Evolutionary conservation across 768 basidiomycete species (phyloP).

Genomic region (Mrakia frigida): DNA sequence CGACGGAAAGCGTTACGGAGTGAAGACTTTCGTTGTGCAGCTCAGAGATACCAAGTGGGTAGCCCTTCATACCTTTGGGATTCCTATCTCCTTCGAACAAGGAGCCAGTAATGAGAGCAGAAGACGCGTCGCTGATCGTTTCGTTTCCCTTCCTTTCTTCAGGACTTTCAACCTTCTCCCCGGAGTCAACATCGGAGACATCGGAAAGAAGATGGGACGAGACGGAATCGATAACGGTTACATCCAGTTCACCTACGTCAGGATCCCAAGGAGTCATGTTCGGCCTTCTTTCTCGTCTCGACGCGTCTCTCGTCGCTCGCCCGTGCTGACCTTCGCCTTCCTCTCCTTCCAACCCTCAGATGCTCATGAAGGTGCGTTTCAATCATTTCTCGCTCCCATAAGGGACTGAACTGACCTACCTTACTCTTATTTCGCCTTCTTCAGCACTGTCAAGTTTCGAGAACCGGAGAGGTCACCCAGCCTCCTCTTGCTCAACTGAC

Average conservation of each 20-base stretch:
- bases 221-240: conserved; percentile 42
- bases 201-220: conserved; percentile 49
- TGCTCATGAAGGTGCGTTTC: conserved; percentile 46
- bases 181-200: conserved; percentile 48
- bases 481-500: conserved; percentile 48
- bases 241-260: conserved; percentile 48
- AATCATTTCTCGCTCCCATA: too few species aligned
- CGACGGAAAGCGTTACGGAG: conserved; percentile 47
- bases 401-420: too few species aligned
- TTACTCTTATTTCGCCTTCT: too few species aligned
- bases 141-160: neutral
- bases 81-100: neutral
- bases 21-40: conserved; percentile 49
- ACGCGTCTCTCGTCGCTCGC: neutral
- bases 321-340: neutral
- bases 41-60: conserved; percentile 41
- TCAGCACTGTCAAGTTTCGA: conserved; percentile 43
- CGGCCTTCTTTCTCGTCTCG: neutral
- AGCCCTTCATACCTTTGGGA: neutral
- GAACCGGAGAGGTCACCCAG: conserved; percentile 28
- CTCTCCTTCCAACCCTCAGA: conserved; percentile 33
- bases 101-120: too few species aligned
- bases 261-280: conserved; percentile 45
- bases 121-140: neutral
- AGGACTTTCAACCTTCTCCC: conserved; percentile 47